phyloP scores from a whole-genome alignment of 345 rosid genomes.

The Stellera chamaejasme region DNA sequence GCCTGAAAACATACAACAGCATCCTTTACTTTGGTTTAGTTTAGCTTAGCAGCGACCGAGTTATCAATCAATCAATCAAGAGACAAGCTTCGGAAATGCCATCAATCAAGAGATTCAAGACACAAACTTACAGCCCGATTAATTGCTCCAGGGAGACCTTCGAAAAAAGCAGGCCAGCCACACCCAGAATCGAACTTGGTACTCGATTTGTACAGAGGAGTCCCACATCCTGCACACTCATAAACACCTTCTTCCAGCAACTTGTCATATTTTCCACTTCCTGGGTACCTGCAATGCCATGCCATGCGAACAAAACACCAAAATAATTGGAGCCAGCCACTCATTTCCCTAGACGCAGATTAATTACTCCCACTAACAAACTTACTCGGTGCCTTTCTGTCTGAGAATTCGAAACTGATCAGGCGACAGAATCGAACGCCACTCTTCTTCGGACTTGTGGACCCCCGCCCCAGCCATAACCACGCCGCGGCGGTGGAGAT shows the following conservation, averaged over 20 bases:
- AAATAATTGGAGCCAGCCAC: not conserved
- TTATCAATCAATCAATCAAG: not conserved
- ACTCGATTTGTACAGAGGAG: constrained; percentile 74
- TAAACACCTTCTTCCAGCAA: constrained; percentile 60
- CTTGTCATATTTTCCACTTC: constrained; percentile 83
- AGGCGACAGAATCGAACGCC: constrained; percentile 82
- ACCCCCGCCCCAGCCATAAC: constrained; percentile 51
- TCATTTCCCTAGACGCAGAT: no score
- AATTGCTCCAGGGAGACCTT: constrained; percentile 87
- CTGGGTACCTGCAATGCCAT: constrained; percentile 50
- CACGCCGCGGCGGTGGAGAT: constrained; percentile 33
- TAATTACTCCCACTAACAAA: not conserved
- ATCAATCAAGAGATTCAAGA: no score
- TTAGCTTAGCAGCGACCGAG: no score
- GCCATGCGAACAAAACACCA: not conserved
- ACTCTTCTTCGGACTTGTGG: constrained; percentile 80
- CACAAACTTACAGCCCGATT: constrained; percentile 40
- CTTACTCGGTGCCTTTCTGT: constrained; percentile 88
- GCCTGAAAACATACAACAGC: constrained; percentile 27
- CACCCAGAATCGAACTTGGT: constrained; percentile 82
- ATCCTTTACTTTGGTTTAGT: no score
- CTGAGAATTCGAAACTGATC: constrained; percentile 79
- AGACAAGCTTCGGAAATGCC: not conserved
- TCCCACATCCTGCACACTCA: constrained; percentile 76
- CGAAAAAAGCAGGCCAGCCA: constrained; percentile 94